phyloP scores from a whole-genome alignment of 1,284 basidiomycete species.

The Cryptococcus sp. region DNA sequence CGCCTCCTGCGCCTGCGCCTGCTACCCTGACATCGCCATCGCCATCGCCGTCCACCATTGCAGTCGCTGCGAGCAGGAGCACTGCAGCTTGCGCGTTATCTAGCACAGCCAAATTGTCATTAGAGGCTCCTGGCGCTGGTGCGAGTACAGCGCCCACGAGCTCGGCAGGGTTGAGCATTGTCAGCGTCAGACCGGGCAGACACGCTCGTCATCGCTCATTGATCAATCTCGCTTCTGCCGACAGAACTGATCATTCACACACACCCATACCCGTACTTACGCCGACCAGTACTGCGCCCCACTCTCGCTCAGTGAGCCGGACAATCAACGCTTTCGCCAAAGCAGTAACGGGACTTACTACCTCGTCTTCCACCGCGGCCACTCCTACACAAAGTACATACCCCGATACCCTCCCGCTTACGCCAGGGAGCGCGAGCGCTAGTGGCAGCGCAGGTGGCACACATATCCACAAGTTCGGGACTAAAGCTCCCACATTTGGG shows the following conservation, averaged over 20 bases:
- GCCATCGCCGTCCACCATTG: no score
- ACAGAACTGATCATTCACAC: no score
- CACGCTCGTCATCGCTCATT: no score
- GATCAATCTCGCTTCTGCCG: no score
- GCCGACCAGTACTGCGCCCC: neutral
- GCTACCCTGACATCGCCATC: no score
- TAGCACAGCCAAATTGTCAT: no score
- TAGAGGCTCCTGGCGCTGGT: no score
- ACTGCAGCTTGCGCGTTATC: no score
- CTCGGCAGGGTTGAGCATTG: no score
- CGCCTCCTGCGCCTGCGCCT: constrained; percentile 4
- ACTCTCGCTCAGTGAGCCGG: constrained; percentile 1
- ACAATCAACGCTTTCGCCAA: constrained; percentile 14
- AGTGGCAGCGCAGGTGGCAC: neutral
- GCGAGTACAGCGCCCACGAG: no score
- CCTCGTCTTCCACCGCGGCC: neutral
- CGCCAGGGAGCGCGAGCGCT: neutral
- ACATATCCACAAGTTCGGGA: constrained; percentile 18
- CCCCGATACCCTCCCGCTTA: neutral
- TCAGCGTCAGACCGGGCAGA: no score
- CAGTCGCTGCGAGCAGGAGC: no score
- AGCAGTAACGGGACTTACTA: neutral
- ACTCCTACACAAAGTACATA: neutral
- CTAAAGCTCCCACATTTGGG: constrained; percentile 10
- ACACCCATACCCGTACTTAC: neutral